These are phyloP conservation scores for Ophiocordyceps australis DNA, from an alignment of 2,329 filamentous ascomycete species.

Conservation along the genomic window DNA sequence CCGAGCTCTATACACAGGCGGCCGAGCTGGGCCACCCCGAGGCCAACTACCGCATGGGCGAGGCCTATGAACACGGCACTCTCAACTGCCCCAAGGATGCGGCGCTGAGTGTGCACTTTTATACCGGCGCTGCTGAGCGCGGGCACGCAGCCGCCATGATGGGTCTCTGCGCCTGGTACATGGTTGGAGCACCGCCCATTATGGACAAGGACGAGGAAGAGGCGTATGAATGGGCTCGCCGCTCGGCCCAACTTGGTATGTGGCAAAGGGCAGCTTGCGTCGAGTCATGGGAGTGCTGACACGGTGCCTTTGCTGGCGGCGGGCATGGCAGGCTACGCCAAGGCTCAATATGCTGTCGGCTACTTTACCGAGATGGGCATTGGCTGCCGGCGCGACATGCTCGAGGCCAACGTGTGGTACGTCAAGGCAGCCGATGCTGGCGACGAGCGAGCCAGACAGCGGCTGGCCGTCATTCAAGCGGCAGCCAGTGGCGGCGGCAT, in stretches of 20 bases:
- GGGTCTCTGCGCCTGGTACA: constrained; percentile 96
- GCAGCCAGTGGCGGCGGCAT: constrained; percentile 45
- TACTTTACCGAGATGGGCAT: constrained; percentile 99
- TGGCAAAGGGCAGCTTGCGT: not conserved
- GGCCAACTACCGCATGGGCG: constrained; percentile 77
- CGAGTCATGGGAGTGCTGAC: not conserved
- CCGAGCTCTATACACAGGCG: constrained; percentile 84
- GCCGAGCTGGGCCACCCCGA: constrained; percentile 82
- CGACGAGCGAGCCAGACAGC: constrained; percentile 74
- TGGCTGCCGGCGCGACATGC: constrained; percentile 79
- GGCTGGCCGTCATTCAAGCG: constrained; percentile 70
- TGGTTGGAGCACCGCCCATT: constrained; percentile 83
- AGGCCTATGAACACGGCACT: constrained; percentile 87
- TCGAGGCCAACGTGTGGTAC: constrained; percentile 97
- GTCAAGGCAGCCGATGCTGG: constrained; percentile 86
- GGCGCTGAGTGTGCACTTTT: constrained; percentile 89
- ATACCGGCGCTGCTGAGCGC: constrained; percentile 75
- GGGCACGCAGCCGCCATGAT: constrained; percentile 87
- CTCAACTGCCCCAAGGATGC: constrained; percentile 80
- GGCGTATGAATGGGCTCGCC: constrained; percentile 88
- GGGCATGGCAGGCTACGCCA: constrained; percentile 35
- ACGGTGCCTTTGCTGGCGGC: not conserved
- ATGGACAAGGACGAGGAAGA: constrained; percentile 91
- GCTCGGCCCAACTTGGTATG: constrained; percentile 72
- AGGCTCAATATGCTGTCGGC: constrained; percentile 84